These are phyloP conservation scores for Fistulina hepatica DNA, from an alignment of 1,284 basidiomycete genomes.

Conservation along the genomic window DNA sequence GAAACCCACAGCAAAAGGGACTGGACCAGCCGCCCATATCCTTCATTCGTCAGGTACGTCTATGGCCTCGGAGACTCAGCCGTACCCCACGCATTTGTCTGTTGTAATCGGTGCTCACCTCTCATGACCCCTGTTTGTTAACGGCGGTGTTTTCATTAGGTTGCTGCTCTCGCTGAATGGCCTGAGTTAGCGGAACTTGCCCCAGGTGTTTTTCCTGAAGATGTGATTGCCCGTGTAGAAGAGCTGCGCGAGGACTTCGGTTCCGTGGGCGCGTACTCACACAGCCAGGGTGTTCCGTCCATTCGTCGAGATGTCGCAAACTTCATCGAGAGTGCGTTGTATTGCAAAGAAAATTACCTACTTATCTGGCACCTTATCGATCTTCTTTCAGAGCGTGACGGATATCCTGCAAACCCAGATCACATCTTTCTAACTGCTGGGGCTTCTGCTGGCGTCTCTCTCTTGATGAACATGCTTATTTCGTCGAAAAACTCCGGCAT, in stretches of 20 bases:
- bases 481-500: constrained; percentile 59
- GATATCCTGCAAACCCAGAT: constrained; percentile 73
- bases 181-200: constrained; percentile 77
- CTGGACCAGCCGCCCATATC: constrained; percentile 91
- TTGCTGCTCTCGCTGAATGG: constrained; percentile 88
- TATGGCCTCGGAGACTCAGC: neutral
- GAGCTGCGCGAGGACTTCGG: constrained; percentile 82
- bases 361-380: neutral
- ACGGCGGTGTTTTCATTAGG: no score
- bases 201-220: constrained; percentile 71
- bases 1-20: constrained; percentile 94
- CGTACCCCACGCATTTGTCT: constrained; percentile 5
- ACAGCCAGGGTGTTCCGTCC: constrained; percentile 86
- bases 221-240: constrained; percentile 78
- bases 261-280: constrained; percentile 91
- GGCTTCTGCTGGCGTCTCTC: constrained; percentile 86
- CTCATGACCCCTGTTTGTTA: no score
- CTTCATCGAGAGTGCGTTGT: constrained; percentile 70
- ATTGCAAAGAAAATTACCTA: constrained; percentile 1
- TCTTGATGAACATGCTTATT: constrained; percentile 73
- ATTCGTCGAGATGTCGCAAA: constrained; percentile 85
- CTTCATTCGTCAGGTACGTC: constrained; percentile 77
- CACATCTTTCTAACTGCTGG: constrained; percentile 84
- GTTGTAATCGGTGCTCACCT: no score
- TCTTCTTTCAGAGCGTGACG: constrained; percentile 64